Evolutionary conservation across 805 yeast species (phyloP).

Genomic region (Yarrowia hollandica): DNA sequence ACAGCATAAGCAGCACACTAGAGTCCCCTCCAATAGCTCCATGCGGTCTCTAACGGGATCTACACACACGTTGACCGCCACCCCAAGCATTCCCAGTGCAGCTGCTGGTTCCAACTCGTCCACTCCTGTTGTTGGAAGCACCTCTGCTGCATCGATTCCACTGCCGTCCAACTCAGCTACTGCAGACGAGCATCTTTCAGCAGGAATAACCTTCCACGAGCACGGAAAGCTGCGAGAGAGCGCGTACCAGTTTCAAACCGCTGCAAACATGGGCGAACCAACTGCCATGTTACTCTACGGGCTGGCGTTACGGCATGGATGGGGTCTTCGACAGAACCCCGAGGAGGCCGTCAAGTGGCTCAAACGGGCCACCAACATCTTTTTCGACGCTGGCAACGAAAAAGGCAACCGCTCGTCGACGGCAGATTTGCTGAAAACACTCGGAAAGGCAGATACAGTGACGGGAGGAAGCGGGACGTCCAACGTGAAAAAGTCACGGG

Average conservation of each 20-base stretch:
- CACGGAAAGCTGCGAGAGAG: slow-evolving; percentile 67
- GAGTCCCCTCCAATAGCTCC: background rate
- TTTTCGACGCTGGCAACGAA: slow-evolving; percentile 32
- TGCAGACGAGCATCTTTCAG: slow-evolving; percentile 39
- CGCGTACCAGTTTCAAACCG: slow-evolving; percentile 63
- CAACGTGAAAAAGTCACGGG: slow-evolving; percentile 35
- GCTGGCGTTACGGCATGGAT: slow-evolving; percentile 63
- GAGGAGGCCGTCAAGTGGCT: slow-evolving; percentile 60
- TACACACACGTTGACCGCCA: background rate
- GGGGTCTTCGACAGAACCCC: slow-evolving; percentile 62
- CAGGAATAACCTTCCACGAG: slow-evolving; percentile 47
- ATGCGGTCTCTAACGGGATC: background rate
- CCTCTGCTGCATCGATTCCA: background rate
- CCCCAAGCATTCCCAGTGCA: too few relatives aligned
- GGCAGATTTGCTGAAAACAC: slow-evolving; percentile 31
- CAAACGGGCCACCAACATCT: slow-evolving; percentile 47
- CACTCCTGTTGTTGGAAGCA: background rate
- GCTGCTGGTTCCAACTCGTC: background rate
- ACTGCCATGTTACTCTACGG: slow-evolving; percentile 73
- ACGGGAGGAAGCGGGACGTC: slow-evolving; percentile 7
- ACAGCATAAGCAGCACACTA: background rate
- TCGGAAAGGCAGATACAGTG: slow-evolving; percentile 16
- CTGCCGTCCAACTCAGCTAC: slow-evolving; percentile 33
- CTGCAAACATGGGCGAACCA: slow-evolving; percentile 60
- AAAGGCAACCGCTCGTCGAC: slow-evolving; percentile 36